Conservation (phyloP, 345 rosid species). For the Salix udensis region DNA sequence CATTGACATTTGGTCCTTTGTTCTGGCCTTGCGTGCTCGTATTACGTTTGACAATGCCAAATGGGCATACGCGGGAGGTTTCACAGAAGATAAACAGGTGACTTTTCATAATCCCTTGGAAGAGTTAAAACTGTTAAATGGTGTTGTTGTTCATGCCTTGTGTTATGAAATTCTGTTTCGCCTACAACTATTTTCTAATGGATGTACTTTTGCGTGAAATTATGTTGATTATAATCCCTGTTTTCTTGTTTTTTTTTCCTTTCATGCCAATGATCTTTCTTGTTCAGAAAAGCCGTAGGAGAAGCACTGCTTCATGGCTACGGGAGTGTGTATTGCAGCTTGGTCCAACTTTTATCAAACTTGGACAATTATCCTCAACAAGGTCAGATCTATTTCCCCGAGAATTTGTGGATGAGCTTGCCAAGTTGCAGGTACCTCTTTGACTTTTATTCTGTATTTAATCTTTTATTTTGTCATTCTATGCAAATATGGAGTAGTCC, state of each 20-base stretch:
- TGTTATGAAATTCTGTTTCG: background rate
- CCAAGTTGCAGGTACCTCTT: constrained; percentile 80
- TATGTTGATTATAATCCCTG: background rate
- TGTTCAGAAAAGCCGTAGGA: constrained; percentile 63
- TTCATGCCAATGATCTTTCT: constrained; percentile 19
- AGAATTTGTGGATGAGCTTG: constrained; percentile 91
- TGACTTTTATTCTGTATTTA: background rate
- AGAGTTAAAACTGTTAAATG: background rate
- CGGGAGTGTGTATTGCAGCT: constrained; percentile 85
- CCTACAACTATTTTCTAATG: background rate
- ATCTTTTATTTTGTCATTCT: background rate
- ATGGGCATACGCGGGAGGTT: constrained; percentile 77
- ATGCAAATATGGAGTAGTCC: background rate
- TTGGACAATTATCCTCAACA: constrained; percentile 90
- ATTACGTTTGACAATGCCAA: constrained; percentile 76
- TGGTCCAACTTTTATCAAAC: constrained; percentile 95
- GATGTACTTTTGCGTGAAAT: background rate
- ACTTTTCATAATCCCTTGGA: background rate
- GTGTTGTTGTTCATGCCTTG: background rate
- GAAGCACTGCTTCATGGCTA: constrained; percentile 80
- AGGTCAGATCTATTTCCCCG: constrained; percentile 89
- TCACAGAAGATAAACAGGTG: constrained; percentile 83
- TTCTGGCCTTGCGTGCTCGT: constrained; percentile 63
- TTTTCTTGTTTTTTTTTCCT: background rate
- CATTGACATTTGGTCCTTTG: constrained; percentile 88